phyloP scores from a whole-genome alignment of 2,329 filamentous ascomycete genomes.

The Cadophora malorum region DNA sequence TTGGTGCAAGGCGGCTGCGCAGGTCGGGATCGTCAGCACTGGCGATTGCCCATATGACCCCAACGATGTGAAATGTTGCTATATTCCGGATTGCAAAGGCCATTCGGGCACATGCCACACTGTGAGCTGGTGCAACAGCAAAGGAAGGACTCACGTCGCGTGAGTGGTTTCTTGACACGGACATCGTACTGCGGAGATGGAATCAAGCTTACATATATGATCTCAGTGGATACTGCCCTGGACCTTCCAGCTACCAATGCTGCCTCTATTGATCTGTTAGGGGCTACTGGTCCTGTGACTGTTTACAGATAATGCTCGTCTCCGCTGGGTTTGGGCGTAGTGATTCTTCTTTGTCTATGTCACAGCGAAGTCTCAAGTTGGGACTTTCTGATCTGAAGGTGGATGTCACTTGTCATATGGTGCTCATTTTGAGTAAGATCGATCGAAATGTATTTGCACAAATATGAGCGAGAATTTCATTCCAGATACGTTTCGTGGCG shows the following conservation, averaged over 20 bases:
- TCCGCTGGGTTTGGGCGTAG: too few relatives aligned
- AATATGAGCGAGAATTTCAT: not conserved
- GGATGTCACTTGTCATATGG: too few relatives aligned
- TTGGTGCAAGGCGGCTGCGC: not conserved
- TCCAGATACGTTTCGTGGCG: too few relatives aligned
- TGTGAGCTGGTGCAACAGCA: slow-evolving; percentile 3
- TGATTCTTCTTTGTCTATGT: too few relatives aligned
- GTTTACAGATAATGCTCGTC: too few relatives aligned
- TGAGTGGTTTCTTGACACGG: not conserved
- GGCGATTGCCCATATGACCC: slow-evolving; percentile 15
- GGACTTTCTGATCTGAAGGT: too few relatives aligned
- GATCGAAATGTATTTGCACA: not conserved
- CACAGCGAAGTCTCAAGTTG: too few relatives aligned
- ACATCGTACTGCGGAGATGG: not conserved
- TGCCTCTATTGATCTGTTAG: not conserved
- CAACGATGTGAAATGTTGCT: slow-evolving; percentile 11
- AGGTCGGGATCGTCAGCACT: slow-evolving; percentile 1
- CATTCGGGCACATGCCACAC: slow-evolving; percentile 11
- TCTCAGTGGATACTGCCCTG: not conserved
- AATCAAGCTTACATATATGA: not conserved
- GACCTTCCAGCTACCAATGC: slow-evolving; percentile 13
- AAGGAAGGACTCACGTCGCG: slow-evolving; percentile 6
- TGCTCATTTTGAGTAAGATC: too few relatives aligned
- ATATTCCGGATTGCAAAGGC: slow-evolving; percentile 12
- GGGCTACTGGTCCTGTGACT: too few relatives aligned